Evolutionary conservation across 2,329 filamentous ascomycete species (phyloP), one percentile per base, ranked within the genome.

Genomic region (Diplodia corticola): DNA sequence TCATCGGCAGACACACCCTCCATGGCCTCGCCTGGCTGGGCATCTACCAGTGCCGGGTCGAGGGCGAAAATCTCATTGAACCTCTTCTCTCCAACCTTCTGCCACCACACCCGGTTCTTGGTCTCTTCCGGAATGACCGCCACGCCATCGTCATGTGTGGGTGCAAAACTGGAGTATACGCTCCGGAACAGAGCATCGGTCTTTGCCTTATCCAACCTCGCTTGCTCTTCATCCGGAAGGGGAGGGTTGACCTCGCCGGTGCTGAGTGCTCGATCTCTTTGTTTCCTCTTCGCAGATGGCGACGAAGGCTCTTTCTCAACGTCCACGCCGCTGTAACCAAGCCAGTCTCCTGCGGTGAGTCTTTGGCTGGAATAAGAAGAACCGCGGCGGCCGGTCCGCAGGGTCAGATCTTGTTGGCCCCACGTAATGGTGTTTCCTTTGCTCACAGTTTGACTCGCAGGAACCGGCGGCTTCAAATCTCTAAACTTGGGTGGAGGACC

Each of bases 161-260:
- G 91, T 5, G 91, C 91, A 75, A 93, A 94, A 72, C 89, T 91
- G 0, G 90, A 92, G 75, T 93, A 94, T 1, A 89, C 91, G 64
- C 89, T 87, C 33, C 90, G 85, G 73, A 93, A 94, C 10, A 93
- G 80, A 0, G 88, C 84, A 70, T 93, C 91, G 78, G 92, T 86
- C 74, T 90, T 89, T 3, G 86, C 85, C 71, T 86, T 81, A 72
- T 90, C 73, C 4, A 76, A 70, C 15, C 78, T 77, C n/a, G 73
- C 73, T 10, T 77, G 70, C 12, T 77, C 74, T 0, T 76, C 74
- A 55, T 81, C 79, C 15, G 79, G 78, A 1, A 75, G 73, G 55
- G 70, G 74, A 83, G 84, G 85, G 77, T 88, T 86, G 74, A 84
- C 70, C 83, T 88, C 48, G 80, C 88, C 73, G 86, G 81, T 80